Evolutionary conservation across 805 yeast species (phyloP).

Genomic region (Candida boidinii): DNA sequence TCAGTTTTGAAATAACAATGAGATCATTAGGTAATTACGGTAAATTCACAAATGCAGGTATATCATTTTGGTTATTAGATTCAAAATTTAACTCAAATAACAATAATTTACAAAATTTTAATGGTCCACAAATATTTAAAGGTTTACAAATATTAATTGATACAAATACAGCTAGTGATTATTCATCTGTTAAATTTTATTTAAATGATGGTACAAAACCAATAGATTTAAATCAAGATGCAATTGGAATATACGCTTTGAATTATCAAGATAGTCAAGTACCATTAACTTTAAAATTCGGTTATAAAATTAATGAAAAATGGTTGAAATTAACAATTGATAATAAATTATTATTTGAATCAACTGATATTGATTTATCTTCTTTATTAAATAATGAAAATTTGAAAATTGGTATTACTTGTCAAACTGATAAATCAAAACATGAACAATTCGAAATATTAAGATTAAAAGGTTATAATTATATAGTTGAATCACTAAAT

Average conservation of each 20-base stretch:
- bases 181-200: conserved; percentile 48
- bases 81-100: too few species aligned
- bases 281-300: conserved; percentile 60
- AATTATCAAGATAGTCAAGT: conserved; percentile 59
- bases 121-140: conserved; percentile 50
- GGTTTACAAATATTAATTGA: conserved; percentile 61
- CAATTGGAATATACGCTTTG: conserved; percentile 23
- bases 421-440: conserved; percentile 25
- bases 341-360: conserved; percentile 62
- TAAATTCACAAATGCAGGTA: conserved; percentile 43
- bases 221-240: conserved; percentile 16
- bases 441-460: conserved; percentile 61
- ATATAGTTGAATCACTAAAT: conserved; percentile 25
- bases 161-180: conserved; percentile 32
- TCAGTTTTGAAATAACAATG: conserved; percentile 50
- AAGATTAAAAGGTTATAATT: conserved; percentile 45
- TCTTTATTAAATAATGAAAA: conserved; percentile 18
- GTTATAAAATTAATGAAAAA: conserved; percentile 34
- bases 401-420: conserved; percentile 47
- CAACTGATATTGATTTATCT: conserved; percentile 44
- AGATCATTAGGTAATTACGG: conserved; percentile 51
- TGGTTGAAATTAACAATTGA: conserved; percentile 58
- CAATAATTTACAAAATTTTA: conserved; percentile 28
- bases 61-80: conserved; percentile 26
- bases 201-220: conserved; percentile 48